Percentiles rank a stretch among this genome's conserved stretches.
Conservation (phyloP, 352 stramenopile species). For the Chrysophaeum taylorii region DNA sequence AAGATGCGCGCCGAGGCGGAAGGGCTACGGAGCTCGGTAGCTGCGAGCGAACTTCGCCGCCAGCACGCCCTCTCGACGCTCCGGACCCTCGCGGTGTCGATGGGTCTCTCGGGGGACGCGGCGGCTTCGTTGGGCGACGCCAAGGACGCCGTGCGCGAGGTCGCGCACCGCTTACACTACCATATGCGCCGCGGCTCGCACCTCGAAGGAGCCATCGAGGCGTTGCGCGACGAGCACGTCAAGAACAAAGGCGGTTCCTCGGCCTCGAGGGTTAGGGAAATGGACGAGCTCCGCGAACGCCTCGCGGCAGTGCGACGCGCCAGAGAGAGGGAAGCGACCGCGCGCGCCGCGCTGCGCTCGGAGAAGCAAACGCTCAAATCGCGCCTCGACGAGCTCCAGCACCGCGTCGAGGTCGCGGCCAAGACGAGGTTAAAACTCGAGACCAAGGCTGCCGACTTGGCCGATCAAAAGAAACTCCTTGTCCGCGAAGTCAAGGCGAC, state of each 20-base stretch:
- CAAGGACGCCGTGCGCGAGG: neutral
- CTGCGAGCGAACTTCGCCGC: neutral
- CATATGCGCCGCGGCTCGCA: too few relatives aligned
- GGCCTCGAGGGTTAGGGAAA: neutral
- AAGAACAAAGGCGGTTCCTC: neutral
- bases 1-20: too few relatives aligned
- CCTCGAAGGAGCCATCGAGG: too few relatives aligned
- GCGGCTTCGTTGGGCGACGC: neutral
- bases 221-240: constrained; percentile 5
- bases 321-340: neutral
- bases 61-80: neutral
- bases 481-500: constrained; percentile 20
- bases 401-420: constrained; percentile 17
- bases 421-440: constrained; percentile 6
- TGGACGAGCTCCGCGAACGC: constrained; percentile 3
- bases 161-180: neutral
- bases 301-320: neutral
- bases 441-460: constrained; percentile 9
- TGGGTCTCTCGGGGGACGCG: neutral
- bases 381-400: constrained; percentile 13
- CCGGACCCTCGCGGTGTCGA: neutral
- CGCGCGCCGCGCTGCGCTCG: neutral
- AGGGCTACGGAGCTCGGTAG: too few relatives aligned
- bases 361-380: constrained; percentile 8
- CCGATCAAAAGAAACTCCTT: constrained; percentile 23